phyloP scores from a whole-genome alignment of 2,329 filamentous ascomycete genomes.

The Davidsoniella virescens region DNA sequence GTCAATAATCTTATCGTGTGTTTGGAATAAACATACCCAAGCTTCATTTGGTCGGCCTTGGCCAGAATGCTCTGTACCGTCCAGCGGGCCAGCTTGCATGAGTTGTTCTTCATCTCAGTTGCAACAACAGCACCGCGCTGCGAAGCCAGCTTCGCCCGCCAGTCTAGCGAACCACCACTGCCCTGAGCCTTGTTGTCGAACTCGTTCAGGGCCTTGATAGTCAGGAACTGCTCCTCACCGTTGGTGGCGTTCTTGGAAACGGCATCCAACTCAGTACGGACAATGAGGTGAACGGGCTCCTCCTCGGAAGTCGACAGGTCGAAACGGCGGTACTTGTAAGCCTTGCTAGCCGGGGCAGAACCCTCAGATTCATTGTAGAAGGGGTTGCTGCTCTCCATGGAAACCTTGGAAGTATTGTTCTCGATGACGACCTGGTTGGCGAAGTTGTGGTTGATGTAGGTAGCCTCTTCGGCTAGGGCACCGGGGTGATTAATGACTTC shows the following conservation, averaged over 20 bases:
- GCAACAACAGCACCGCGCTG: slow-evolving; percentile 95
- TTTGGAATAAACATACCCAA: slow-evolving; percentile 48
- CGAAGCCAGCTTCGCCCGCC: slow-evolving; percentile 83
- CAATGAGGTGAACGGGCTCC: slow-evolving; percentile 81
- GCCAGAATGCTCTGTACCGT: slow-evolving; percentile 92
- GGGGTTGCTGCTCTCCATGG: slow-evolving; percentile 80
- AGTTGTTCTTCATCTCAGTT: slow-evolving; percentile 99
- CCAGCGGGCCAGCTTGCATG: slow-evolving; percentile 95
- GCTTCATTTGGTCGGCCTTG: slow-evolving; percentile 96
- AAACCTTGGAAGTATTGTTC: slow-evolving; percentile 58
- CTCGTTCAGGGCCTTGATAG: slow-evolving; percentile 94
- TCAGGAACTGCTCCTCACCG: slow-evolving; percentile 80
- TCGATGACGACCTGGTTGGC: slow-evolving; percentile 88
- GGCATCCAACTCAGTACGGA: slow-evolving; percentile 88
- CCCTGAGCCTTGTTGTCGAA: slow-evolving; percentile 97
- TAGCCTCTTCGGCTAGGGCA: slow-evolving; percentile 88
- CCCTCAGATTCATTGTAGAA: slow-evolving; percentile 94
- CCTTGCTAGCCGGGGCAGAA: slow-evolving; percentile 84
- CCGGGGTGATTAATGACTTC: slow-evolving; percentile 88
- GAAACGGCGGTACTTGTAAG: slow-evolving; percentile 96
- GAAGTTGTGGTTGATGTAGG: slow-evolving; percentile 99
- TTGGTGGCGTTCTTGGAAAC: slow-evolving; percentile 88
- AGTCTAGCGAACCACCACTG: slow-evolving; percentile 87
- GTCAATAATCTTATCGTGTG: not conserved
- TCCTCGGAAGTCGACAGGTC: slow-evolving; percentile 90